Base-by-base conservation (phyloP, 495 filamentous ascomycete species). In the Lichenothelia convexa region DNA sequence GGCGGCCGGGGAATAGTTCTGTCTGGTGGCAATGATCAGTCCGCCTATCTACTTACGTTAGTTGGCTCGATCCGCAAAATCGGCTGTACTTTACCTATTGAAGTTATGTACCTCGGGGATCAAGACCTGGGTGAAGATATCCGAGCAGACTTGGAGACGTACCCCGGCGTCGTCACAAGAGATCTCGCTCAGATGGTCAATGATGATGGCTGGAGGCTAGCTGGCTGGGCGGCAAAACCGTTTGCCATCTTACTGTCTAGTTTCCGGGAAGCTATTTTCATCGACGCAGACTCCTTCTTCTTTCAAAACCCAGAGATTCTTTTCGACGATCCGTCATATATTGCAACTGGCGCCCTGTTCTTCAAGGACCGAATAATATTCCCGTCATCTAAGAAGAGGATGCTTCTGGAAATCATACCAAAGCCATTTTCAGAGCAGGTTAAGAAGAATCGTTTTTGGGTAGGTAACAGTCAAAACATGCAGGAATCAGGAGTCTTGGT, bases 91-190 rank as follows among this genome's bases (percentile, higher is more conserved):
- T 45, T 60, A 0, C 57, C 57, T 7, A 56, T 60, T 27, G 54
- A 60, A 40, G 40, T 60, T 18, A 49, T 58, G 43, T 60, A 60
- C 38, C 47, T 55, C 9, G 57, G 57, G 8, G 53, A 58, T 21
- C 31, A 19, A 0, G 57, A 60, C 31, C 50, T 60, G 5, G 40
- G 36, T 19, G 43, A 45, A 19, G 34, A 50, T 3, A 29, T 43
- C 17, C 49, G 41, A 20, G 13, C 20, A 5, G 23, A 42, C 1
- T 38, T 50, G 7, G 35, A 1, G 26, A 29, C 36, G 24, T 13
- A 11, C 1, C 13, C 15, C 5, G 35, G 23, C 1, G 35, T 30
- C 5, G 21, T 38, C 16, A 30, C 19, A 4, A 26, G 35, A 38
- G 35, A 38, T 30, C 24, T 29, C 9, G 15, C 9, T 13, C 24